A percentile compares a stretch with the other conserved stretches of the same genome.
These are phyloP conservation scores for Geranium rotundifolium DNA, from an alignment of 345 rosid species.

Conservation along the genomic window DNA sequence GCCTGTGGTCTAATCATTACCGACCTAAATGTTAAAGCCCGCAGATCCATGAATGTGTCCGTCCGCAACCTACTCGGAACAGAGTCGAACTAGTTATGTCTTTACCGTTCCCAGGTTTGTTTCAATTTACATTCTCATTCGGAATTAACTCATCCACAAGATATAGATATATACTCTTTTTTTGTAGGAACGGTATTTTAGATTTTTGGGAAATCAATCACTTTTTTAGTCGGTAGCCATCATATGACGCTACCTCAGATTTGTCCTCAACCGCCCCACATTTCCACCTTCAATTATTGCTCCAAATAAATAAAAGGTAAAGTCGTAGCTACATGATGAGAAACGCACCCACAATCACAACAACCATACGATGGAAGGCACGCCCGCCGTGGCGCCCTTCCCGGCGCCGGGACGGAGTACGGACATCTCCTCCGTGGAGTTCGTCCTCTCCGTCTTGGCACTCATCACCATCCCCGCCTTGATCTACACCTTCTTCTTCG, in stretches of 20 bases:
- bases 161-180: too few relatives aligned
- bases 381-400: conserved; percentile 30
- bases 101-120: too few relatives aligned
- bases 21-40: too few relatives aligned
- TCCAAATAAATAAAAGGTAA: background rate
- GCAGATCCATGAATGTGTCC: too few relatives aligned
- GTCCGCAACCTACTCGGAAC: too few relatives aligned
- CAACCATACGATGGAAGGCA: background rate
- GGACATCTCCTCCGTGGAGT: conserved; percentile 57
- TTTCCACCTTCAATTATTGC: background rate
- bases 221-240: background rate
- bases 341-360: background rate
- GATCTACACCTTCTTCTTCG: conserved; percentile 53
- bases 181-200: too few relatives aligned
- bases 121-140: too few relatives aligned
- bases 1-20: too few relatives aligned
- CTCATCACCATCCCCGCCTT: conserved; percentile 57
- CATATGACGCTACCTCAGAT: background rate
- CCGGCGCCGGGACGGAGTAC: conserved; percentile 39
- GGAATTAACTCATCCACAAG: too few relatives aligned
- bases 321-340: too few relatives aligned
- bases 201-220: too few relatives aligned
- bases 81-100: too few relatives aligned
- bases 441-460: conserved; percentile 57
- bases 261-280: background rate